Conservation (phyloP, 352 stramenopile species). For the Globisporangium yorkense region DNA sequence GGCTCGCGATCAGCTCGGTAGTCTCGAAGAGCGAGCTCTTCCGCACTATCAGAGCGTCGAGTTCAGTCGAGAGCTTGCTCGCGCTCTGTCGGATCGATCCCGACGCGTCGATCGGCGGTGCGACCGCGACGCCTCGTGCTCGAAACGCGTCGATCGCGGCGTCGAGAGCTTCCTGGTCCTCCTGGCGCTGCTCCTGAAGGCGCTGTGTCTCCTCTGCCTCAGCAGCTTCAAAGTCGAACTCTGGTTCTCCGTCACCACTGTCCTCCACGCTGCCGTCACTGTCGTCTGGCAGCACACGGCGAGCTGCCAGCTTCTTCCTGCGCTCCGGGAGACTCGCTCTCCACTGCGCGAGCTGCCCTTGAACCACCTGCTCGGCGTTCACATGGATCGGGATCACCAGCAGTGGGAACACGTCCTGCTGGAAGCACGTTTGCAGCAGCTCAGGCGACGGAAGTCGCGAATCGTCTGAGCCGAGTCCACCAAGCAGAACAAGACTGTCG, state of each 20-base stretch:
- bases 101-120: slow-evolving; percentile 17
- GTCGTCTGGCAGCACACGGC: slow-evolving; percentile 2
- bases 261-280: slow-evolving; percentile 8
- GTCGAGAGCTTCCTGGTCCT: slow-evolving; percentile 33
- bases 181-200: slow-evolving; percentile 34
- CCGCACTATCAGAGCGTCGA: slow-evolving; percentile 28
- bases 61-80: slow-evolving; percentile 19
- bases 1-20: slow-evolving; percentile 23
- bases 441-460: slow-evolving; percentile 25
- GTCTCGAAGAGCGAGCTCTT: slow-evolving; percentile 43
- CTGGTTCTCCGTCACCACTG: slow-evolving; percentile 16
- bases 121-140: slow-evolving; percentile 28
- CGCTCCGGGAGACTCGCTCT: slow-evolving; percentile 11
- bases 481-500: slow-evolving; percentile 4
- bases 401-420: slow-evolving; percentile 38
- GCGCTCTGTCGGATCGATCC: slow-evolving; percentile 27
- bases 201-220: slow-evolving; percentile 39
- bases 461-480: slow-evolving; percentile 12
- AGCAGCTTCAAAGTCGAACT: slow-evolving; percentile 24
- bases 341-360: slow-evolving; percentile 31
- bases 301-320: slow-evolving; percentile 6
- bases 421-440: slow-evolving; percentile 35
- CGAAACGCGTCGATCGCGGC: slow-evolving; percentile 28
- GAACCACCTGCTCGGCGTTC: slow-evolving; percentile 22
- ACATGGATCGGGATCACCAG: slow-evolving; percentile 38